These are phyloP conservation scores for Glarea lozoyensis DNA, from an alignment of 495 filamentous ascomycete species.

Conservation along the genomic window DNA sequence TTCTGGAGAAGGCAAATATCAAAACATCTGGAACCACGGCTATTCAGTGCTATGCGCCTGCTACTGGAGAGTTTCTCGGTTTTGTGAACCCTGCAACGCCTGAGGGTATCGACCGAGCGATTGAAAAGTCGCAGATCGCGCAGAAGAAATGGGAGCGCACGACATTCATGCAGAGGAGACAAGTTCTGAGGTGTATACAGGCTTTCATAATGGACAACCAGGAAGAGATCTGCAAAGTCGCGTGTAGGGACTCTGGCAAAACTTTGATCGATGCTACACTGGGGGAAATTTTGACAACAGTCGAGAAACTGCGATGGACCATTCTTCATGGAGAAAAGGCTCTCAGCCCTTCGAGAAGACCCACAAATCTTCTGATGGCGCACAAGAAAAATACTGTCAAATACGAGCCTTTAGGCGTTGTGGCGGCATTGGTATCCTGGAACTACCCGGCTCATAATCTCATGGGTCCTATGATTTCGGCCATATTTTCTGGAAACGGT, in stretches of 20 bases:
- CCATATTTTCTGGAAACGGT: slow-evolving; percentile 86
- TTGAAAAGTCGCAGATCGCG: slow-evolving; percentile 62
- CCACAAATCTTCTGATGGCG: slow-evolving; percentile 81
- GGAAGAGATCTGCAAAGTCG: slow-evolving; percentile 72
- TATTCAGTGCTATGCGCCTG: slow-evolving; percentile 85
- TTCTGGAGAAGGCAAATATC: slow-evolving; percentile 18
- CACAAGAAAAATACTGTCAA: slow-evolving; percentile 90
- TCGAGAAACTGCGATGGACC: slow-evolving; percentile 92
- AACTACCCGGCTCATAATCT: slow-evolving; percentile 97
- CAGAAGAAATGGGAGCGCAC: slow-evolving; percentile 77
- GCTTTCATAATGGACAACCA: slow-evolving; percentile 85
- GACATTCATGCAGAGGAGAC: slow-evolving; percentile 65
- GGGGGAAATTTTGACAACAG: slow-evolving; percentile 88
- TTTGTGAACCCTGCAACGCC: slow-evolving; percentile 68
- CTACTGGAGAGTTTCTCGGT: slow-evolving; percentile 77
- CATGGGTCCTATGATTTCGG: slow-evolving; percentile 80
- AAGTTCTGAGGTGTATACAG: slow-evolving; percentile 72
- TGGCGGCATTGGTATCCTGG: slow-evolving; percentile 91
- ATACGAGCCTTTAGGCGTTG: slow-evolving; percentile 89
- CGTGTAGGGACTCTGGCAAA: slow-evolving; percentile 95
- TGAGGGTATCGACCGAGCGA: slow-evolving; percentile 71
- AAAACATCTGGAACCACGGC: slow-evolving; percentile 39
- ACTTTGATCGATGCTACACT: slow-evolving; percentile 88
- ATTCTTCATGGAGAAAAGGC: slow-evolving; percentile 84
- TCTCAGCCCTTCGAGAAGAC: slow-evolving; percentile 58